Percentiles rank a stretch among this genome's conserved stretches.
Evolutionary conservation across 352 stramenopile genomes (phyloP).

Genomic region (Ochromonadaceae sp.): DNA sequence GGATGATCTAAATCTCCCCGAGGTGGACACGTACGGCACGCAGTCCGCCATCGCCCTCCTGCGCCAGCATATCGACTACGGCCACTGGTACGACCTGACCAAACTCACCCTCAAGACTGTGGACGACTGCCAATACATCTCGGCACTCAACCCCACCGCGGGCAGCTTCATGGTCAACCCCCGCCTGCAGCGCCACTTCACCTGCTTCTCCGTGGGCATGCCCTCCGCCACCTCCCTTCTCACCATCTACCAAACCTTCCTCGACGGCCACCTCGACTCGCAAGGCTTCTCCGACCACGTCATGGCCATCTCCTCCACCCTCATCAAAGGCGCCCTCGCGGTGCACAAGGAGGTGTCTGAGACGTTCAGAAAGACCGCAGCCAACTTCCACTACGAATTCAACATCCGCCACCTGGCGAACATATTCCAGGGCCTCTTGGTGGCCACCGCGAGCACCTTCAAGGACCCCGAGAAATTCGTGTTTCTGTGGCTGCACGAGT

Average conservation of each 20-base stretch:
- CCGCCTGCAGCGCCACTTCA: conserved; percentile 78
- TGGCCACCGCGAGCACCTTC: conserved; percentile 65
- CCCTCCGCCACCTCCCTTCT: conserved; percentile 66
- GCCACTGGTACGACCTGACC: conserved; percentile 69
- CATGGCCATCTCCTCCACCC: conserved; percentile 53
- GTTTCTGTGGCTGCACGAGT: conserved; percentile 77
- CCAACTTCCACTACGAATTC: conserved; percentile 86
- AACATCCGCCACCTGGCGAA: conserved; percentile 76
- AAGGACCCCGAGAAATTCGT: conserved; percentile 59
- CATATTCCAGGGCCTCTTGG: conserved; percentile 75
- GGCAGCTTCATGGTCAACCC: conserved; percentile 68
- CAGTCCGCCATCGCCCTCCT: conserved; percentile 76
- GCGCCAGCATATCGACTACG: conserved; percentile 81
- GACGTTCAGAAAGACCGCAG: conserved; percentile 64
- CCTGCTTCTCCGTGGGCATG: conserved; percentile 75
- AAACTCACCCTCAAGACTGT: conserved; percentile 77
- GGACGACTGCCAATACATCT: conserved; percentile 66
- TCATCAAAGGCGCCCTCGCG: conserved; percentile 74
- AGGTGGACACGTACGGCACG: conserved; percentile 78
- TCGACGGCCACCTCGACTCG: conserved; percentile 65
- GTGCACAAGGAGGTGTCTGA: conserved; percentile 68
- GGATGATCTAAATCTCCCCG: conserved; percentile 80
- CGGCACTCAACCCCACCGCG: conserved; percentile 74
- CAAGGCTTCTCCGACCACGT: conserved; percentile 56
- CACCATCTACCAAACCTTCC: conserved; percentile 83